Percentiles rank a stretch among this genome's conserved stretches.
phyloP scores from a whole-genome alignment of 257 asterid species.

The Parsonsia alboflavescens region DNA sequence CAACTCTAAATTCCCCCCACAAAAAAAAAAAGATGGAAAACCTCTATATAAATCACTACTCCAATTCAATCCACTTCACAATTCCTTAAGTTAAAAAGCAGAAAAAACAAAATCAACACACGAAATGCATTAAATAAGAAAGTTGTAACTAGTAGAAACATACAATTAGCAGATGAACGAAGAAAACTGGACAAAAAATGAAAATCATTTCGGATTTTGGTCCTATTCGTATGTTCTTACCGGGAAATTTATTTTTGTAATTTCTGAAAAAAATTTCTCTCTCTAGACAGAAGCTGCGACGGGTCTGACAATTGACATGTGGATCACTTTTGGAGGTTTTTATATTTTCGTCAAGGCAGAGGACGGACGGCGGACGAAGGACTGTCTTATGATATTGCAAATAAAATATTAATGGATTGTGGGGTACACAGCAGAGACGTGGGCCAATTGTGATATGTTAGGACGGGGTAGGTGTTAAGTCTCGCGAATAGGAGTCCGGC shows the following conservation, averaged over 20 bases:
- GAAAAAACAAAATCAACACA: neutral
- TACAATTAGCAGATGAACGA: neutral
- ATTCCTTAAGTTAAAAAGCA: too few species aligned
- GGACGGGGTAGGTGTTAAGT: slow-evolving; percentile 35
- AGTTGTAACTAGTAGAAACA: neutral
- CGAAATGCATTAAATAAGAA: slow-evolving; percentile 5
- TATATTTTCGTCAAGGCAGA: slow-evolving; percentile 2
- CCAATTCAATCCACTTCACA: slow-evolving; percentile 1
- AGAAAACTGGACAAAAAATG: neutral
- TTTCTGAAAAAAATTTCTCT: neutral
- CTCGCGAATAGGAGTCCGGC: slow-evolving; percentile 21
- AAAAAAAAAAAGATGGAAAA: neutral
- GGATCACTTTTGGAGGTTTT: slow-evolving; percentile 10
- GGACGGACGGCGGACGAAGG: neutral
- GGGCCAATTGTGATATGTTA: slow-evolving; percentile 36
- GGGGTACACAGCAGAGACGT: slow-evolving; percentile 40
- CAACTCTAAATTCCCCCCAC: neutral
- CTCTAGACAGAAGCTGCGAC: slow-evolving; percentile 11
- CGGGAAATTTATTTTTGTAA: slow-evolving; percentile 14
- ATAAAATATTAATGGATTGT: slow-evolving; percentile 18
- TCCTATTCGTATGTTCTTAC: slow-evolving; percentile 9
- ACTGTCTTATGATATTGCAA: slow-evolving; percentile 2
- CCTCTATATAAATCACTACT: neutral
- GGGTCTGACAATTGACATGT: slow-evolving; percentile 23
- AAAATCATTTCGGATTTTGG: neutral